Evolutionary conservation across 768 basidiomycete genomes (phyloP).

Genomic region (Hydnomerulius pinastri): DNA sequence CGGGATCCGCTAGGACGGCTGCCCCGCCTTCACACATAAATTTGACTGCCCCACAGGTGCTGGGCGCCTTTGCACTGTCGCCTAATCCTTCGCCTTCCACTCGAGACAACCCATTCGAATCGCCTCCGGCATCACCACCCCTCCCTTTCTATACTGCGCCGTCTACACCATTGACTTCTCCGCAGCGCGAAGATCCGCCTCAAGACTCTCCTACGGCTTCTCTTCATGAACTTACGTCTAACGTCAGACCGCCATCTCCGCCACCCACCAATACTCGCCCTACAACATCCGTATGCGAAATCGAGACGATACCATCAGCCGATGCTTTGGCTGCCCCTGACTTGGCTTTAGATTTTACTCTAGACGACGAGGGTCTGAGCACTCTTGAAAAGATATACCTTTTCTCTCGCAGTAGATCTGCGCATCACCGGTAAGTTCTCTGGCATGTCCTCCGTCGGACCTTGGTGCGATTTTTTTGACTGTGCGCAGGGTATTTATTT

Average conservation of each 20-base stretch:
- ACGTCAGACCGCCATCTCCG: conserved; percentile 22
- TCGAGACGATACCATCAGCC: conserved; percentile 27
- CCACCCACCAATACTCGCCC: conserved; percentile 24
- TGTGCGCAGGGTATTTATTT: conserved; percentile 69
- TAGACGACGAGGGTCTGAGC: conserved; percentile 81
- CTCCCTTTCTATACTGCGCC: conserved; percentile 52
- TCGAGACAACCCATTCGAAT: conserved; percentile 39
- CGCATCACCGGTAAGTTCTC: conserved; percentile 50
- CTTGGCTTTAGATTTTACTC: conserved; percentile 38
- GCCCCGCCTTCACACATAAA: conserved; percentile 37
- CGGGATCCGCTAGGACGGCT: conserved; percentile 14
- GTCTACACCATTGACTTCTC: conserved; percentile 43
- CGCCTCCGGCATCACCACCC: conserved; percentile 39
- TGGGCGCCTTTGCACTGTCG: conserved; percentile 29
- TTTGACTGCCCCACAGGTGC: conserved; percentile 34
- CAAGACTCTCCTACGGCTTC: conserved; percentile 20
- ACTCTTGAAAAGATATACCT: conserved; percentile 92
- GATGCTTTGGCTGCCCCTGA: conserved; percentile 31
- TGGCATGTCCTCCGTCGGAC: background rate
- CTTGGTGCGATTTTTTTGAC: conserved; percentile 27
- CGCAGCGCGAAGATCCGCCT: conserved; percentile 41
- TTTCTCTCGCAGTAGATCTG: conserved; percentile 75
- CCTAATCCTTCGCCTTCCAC: conserved; percentile 35
- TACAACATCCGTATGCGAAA: conserved; percentile 21
- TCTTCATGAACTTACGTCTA: conserved; percentile 19